Evolutionary conservation across 805 yeast species (phyloP).

Genomic region (Jamesozyma rosinii): DNA sequence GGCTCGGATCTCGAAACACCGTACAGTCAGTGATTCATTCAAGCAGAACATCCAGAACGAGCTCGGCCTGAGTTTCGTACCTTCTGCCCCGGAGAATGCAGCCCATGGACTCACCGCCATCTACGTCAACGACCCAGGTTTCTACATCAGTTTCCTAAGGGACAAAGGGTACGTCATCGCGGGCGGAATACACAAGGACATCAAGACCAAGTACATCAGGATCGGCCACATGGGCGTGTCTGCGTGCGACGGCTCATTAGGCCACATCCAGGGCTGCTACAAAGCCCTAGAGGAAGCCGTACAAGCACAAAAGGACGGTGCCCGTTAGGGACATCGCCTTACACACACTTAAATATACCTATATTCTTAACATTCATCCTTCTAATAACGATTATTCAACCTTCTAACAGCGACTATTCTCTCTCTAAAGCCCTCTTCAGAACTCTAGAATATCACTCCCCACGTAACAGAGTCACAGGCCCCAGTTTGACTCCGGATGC

Average conservation of each 20-base stretch:
- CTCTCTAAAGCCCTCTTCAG: too few relatives aligned
- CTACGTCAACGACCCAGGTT: constrained; percentile 63
- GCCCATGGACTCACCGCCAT: constrained; percentile 84
- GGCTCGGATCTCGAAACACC: constrained; percentile 55
- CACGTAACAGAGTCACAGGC: too few relatives aligned
- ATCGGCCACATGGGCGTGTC: constrained; percentile 94
- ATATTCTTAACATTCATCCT: too few relatives aligned
- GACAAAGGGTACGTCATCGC: constrained; percentile 70
- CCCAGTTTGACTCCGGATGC: too few relatives aligned
- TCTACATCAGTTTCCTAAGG: constrained; percentile 47
- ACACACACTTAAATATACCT: too few relatives aligned
- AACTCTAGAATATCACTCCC: too few relatives aligned
- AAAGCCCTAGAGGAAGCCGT: neutral
- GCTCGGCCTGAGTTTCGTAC: constrained; percentile 61
- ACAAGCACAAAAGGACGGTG: neutral
- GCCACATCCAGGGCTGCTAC: constrained; percentile 37
- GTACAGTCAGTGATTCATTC: constrained; percentile 51
- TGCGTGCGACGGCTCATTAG: constrained; percentile 45
- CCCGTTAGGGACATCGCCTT: too few relatives aligned
- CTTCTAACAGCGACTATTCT: too few relatives aligned
- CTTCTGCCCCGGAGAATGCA: constrained; percentile 34
- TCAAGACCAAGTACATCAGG: constrained; percentile 76
- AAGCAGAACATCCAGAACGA: constrained; percentile 44
- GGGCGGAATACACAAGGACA: constrained; percentile 79
- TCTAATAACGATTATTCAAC: too few relatives aligned